These are phyloP conservation scores for Melastoma candidum DNA, from an alignment of 441 rosid genomes.

Conservation along the genomic window DNA sequence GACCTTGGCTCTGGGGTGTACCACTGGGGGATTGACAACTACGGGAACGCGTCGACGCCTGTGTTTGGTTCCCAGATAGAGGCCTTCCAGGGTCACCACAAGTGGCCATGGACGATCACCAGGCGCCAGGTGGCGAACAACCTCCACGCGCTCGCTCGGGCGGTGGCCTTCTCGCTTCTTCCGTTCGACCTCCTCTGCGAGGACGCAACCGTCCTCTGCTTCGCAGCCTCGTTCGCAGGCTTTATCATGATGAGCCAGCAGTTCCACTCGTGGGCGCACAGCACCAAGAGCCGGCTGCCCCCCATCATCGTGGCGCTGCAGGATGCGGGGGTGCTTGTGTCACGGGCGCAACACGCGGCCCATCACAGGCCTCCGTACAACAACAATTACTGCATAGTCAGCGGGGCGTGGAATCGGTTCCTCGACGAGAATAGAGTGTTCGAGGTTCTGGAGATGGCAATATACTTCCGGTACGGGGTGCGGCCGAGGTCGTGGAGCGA, in stretches of 20 bases:
- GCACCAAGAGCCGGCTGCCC: conserved; percentile 81
- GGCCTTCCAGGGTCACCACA: conserved; percentile 89
- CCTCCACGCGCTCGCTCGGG: conserved; percentile 14
- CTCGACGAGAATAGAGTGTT: conserved; percentile 54
- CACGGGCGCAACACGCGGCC: conserved; percentile 49
- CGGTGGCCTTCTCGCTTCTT: conserved; percentile 7
- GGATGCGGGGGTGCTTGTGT: conserved; percentile 62
- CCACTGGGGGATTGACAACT: conserved; percentile 91
- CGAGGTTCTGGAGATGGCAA: conserved; percentile 66
- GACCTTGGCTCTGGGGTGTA: conserved; percentile 82
- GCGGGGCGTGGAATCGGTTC: conserved; percentile 68
- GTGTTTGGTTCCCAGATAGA: conserved; percentile 67
- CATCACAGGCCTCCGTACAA: conserved; percentile 83
- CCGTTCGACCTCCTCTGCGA: conserved; percentile 4
- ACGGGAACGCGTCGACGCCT: conserved; percentile 62
- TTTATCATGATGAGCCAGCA: conserved; percentile 93
- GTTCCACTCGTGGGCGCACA: conserved; percentile 90
- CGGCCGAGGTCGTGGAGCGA: conserved; percentile 83
- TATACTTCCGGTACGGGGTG: conserved; percentile 49
- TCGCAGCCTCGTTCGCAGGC: conserved; percentile 25
- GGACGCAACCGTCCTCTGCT: no score
- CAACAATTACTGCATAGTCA: conserved; percentile 82
- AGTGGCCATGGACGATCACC: conserved; percentile 83
- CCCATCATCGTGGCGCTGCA: conserved; percentile 54
- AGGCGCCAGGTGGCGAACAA: conserved; percentile 88